These are phyloP conservation scores for Pyrus hybrid DNA, from an alignment of 331 rosid species.

Conservation along the genomic window DNA sequence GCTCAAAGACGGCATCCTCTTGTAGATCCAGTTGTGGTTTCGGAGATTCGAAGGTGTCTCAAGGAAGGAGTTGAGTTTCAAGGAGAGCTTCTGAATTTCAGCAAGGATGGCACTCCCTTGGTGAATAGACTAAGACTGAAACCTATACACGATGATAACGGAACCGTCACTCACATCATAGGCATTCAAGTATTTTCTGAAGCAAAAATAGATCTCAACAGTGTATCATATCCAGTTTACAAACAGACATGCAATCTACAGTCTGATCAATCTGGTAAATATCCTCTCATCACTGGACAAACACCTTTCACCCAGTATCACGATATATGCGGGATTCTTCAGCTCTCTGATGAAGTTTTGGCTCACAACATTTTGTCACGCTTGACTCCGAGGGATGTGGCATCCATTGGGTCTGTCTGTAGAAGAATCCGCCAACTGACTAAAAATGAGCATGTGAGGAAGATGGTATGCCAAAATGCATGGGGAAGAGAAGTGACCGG, in stretches of 20 bases:
- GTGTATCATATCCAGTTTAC: slow-evolving; percentile 82
- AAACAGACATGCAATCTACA: slow-evolving; percentile 61
- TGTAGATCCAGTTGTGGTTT: slow-evolving; percentile 94
- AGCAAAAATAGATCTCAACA: slow-evolving; percentile 71
- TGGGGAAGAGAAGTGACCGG: slow-evolving; percentile 98
- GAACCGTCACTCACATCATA: slow-evolving; percentile 70
- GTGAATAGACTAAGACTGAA: slow-evolving; percentile 76
- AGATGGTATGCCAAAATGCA: slow-evolving; percentile 98
- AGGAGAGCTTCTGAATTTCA: slow-evolving; percentile 89
- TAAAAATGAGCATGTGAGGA: slow-evolving; percentile 85
- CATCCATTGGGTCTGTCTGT: slow-evolving; percentile 95
- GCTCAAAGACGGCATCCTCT: slow-evolving; percentile 94
- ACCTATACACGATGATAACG: slow-evolving; percentile 83
- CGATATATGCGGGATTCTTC: slow-evolving; percentile 82
- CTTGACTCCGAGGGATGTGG: slow-evolving; percentile 93
- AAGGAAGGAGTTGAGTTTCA: slow-evolving; percentile 82
- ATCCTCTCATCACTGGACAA: slow-evolving; percentile 33
- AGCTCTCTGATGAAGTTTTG: slow-evolving; percentile 93
- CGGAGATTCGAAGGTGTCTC: slow-evolving; percentile 91
- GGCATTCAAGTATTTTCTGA: slow-evolving; percentile 88
- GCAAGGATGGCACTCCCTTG: slow-evolving; percentile 88
- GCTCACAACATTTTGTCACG: slow-evolving; percentile 94
- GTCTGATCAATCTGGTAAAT: slow-evolving; percentile 31
- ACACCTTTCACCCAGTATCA: slow-evolving; percentile 37
- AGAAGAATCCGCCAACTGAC: slow-evolving; percentile 84